Conservation (phyloP, 169 alveolate genomes). For the Amoebophrya sp. region DNA sequence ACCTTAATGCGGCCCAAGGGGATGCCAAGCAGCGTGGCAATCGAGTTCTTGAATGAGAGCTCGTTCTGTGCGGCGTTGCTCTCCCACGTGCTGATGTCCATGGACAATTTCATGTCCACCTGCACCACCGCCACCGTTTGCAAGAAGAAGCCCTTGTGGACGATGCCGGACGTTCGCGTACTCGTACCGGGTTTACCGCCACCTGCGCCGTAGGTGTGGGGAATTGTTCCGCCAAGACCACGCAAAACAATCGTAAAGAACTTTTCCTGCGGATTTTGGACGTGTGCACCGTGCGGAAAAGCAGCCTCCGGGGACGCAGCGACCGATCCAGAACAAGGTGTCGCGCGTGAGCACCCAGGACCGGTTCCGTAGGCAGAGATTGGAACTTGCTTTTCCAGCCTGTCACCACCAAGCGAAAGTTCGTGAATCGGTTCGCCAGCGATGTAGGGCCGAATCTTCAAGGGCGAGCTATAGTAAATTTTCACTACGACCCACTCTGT, state of each 20-base stretch:
- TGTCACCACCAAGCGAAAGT: not conserved
- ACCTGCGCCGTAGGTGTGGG: not conserved
- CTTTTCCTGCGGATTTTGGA: not conserved
- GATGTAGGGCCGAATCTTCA: not conserved
- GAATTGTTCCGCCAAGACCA: not conserved
- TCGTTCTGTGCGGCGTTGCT: not conserved
- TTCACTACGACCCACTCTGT: not conserved
- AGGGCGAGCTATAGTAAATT: not conserved
- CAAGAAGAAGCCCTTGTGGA: not conserved
- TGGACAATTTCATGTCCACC: not conserved
- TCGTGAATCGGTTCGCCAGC: not conserved
- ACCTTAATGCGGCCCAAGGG: not conserved
- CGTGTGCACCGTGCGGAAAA: not conserved
- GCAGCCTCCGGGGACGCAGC: not conserved
- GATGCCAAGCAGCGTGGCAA: not conserved
- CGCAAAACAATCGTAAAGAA: not conserved
- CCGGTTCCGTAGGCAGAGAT: not conserved
- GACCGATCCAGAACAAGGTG: not conserved
- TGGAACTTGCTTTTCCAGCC: not conserved
- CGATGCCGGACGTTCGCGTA: not conserved
- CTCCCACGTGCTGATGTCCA: not conserved
- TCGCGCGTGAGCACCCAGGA: not conserved
- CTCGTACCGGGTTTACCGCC: no score
- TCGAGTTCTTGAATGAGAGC: not conserved
- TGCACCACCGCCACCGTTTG: not conserved